Evolutionary conservation across 371 early-diverging fungal genomes (phyloP).

Genomic region (Saksenaea oblongispora): DNA sequence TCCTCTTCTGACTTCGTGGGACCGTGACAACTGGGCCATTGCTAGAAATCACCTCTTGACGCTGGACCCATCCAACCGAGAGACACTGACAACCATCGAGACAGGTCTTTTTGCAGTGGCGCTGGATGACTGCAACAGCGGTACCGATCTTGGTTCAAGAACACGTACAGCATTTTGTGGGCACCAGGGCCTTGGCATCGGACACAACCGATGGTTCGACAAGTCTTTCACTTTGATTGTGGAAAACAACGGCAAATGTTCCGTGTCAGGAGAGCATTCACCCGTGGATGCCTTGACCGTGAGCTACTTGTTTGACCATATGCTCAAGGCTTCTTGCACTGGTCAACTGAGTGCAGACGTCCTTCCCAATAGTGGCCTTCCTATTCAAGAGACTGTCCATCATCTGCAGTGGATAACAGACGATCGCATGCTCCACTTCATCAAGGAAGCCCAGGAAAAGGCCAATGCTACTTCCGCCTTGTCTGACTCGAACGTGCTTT

Average conservation of each 20-base stretch:
- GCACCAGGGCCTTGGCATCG: constrained; percentile 41
- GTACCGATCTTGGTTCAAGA: constrained; percentile 34
- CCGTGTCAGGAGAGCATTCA: constrained; percentile 81
- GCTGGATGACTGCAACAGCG: constrained; percentile 68
- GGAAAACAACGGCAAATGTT: constrained; percentile 72
- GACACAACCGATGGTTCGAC: constrained; percentile 90
- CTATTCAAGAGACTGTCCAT: constrained; percentile 19
- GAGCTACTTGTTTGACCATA: constrained; percentile 60
- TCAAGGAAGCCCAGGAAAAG: constrained; percentile 57
- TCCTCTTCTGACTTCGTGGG: constrained; percentile 79
- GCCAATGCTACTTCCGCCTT: constrained; percentile 55
- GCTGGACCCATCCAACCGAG: constrained; percentile 53
- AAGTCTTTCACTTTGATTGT: constrained; percentile 68
- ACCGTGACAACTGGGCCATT: constrained; percentile 84
- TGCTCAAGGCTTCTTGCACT: constrained; percentile 48
- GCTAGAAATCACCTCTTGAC: constrained; percentile 62
- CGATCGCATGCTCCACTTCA: constrained; percentile 37
- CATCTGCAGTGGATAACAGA: constrained; percentile 59
- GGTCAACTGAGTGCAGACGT: constrained; percentile 6
- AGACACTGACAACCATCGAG: constrained; percentile 57
- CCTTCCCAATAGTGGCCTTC: neutral
- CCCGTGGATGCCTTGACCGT: constrained; percentile 81
- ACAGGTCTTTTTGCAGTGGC: constrained; percentile 73
- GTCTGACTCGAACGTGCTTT: constrained; percentile 65
- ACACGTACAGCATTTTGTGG: constrained; percentile 45